Evolutionary conservation across 306 rosid genomes (phyloP).

Genomic region (Ochetophila trinervis): DNA sequence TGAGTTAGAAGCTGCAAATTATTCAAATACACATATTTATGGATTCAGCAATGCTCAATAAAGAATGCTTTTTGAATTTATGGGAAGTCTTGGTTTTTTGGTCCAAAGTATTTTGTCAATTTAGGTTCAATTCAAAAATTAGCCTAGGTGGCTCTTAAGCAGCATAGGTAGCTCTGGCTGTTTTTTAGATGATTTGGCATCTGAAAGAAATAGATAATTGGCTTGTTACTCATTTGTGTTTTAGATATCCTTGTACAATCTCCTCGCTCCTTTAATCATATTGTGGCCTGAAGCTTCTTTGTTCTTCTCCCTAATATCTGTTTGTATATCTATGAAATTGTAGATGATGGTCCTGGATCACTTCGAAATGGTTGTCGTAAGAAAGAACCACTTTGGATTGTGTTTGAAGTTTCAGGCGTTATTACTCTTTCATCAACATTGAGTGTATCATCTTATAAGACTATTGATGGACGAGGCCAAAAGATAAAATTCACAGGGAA

Average conservation of each 20-base stretch:
- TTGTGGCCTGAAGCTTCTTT: too few relatives aligned
- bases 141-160: neutral
- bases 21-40: too few relatives aligned
- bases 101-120: too few relatives aligned
- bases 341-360: slow-evolving; percentile 98
- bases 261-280: too few relatives aligned
- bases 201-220: too few relatives aligned
- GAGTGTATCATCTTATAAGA: slow-evolving; percentile 72
- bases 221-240: too few relatives aligned
- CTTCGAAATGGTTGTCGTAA: slow-evolving; percentile 68
- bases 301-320: neutral
- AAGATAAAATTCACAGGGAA: slow-evolving; percentile 77
- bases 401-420: slow-evolving; percentile 81
- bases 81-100: too few relatives aligned
- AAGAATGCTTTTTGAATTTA: too few relatives aligned
- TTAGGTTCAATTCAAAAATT: too few relatives aligned
- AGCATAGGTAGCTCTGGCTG: neutral
- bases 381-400: slow-evolving; percentile 90
- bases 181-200: slow-evolving; percentile 9
- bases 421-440: slow-evolving; percentile 65
- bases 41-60: too few relatives aligned
- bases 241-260: neutral
- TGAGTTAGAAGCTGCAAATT: too few relatives aligned
- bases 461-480: slow-evolving; percentile 85
- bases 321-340: slow-evolving; percentile 17